These are phyloP conservation scores for Bidens hawaiensis DNA, from an alignment of 140 eudicot genomes.

Conservation along the genomic window DNA sequence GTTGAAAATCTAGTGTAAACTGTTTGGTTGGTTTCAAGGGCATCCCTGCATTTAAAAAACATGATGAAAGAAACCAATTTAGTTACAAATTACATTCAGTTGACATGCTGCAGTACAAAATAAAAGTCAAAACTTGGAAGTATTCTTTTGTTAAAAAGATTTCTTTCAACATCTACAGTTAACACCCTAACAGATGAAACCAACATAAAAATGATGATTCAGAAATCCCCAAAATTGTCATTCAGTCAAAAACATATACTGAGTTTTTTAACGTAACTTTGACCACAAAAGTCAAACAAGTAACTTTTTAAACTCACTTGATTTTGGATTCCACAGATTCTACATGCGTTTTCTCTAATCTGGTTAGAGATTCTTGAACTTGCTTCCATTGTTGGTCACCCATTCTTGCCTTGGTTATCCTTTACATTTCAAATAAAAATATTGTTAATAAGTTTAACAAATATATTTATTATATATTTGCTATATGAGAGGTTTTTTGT, in stretches of 20 bases:
- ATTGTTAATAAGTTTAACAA: background rate
- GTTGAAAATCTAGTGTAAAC: slow-evolving; percentile 25
- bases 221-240: background rate
- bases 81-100: background rate
- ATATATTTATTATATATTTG: background rate
- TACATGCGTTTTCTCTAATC: slow-evolving; percentile 24
- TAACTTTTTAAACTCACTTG: slow-evolving; percentile 38
- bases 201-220: background rate
- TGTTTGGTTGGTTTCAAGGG: slow-evolving; percentile 27
- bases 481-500: background rate
- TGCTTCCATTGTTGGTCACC: slow-evolving; percentile 41
- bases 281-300: too few species aligned
- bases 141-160: background rate
- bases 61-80: background rate
- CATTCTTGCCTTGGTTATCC: slow-evolving; percentile 33
- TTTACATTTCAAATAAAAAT: slow-evolving; percentile 10
- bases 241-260: background rate
- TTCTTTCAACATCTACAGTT: background rate
- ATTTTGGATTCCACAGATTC: slow-evolving; percentile 30
- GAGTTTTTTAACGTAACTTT: too few species aligned
- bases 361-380: slow-evolving; percentile 32
- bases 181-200: background rate
- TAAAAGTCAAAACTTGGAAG: slow-evolving; percentile 10
- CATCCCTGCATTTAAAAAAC: slow-evolving; percentile 19
- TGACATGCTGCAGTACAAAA: background rate